A percentile compares a stretch with the other conserved stretches of the same genome.
phyloP scores from a whole-genome alignment of 441 rosid genomes.

The Populus hybrid region DNA sequence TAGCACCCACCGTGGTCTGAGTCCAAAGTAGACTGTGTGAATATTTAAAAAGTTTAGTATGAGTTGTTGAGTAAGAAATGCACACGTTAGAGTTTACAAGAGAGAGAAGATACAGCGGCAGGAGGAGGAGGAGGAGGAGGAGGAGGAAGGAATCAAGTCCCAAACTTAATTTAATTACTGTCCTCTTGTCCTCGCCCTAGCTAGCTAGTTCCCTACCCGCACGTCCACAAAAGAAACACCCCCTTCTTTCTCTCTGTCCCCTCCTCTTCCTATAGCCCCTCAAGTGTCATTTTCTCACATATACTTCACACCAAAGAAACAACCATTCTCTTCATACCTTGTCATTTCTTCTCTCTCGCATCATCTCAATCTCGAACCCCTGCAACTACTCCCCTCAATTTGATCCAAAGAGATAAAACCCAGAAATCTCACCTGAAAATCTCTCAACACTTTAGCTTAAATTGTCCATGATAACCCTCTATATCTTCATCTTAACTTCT shows the following conservation, averaged over 20 bases:
- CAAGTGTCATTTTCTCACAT: conserved; percentile 98
- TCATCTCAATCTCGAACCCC: conserved; percentile 49
- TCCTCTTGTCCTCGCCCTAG: conserved; percentile 21
- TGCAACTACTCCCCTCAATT: conserved; percentile 45
- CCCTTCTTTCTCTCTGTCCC: conserved; percentile 16
- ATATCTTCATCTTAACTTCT: not conserved
- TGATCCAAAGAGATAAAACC: conserved; percentile 30
- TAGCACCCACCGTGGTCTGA: not conserved
- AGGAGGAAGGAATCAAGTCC: conserved; percentile 39
- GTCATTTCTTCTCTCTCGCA: conserved; percentile 54
- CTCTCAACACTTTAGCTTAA: conserved; percentile 19
- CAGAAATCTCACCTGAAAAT: conserved; percentile 30
- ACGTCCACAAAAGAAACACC: conserved; percentile 53
- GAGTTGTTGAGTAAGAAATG: conserved; percentile 34
- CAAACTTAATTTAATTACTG: conserved; percentile 22
- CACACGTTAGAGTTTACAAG: conserved; percentile 34
- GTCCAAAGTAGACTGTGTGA: conserved; percentile 21
- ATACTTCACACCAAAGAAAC: conserved; percentile 92
- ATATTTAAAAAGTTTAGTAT: conserved; percentile 26
- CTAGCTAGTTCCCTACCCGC: conserved; percentile 31
- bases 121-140: not conserved
- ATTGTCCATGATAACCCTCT: conserved; percentile 10
- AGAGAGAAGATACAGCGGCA: not conserved
- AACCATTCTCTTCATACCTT: conserved; percentile 78
- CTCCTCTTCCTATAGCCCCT: conserved; percentile 30